Percentiles rank a stretch among this genome's conserved stretches.
Conservation (phyloP, 2,329 filamentous ascomycete genomes). For the Aspergillus fructus region DNA sequence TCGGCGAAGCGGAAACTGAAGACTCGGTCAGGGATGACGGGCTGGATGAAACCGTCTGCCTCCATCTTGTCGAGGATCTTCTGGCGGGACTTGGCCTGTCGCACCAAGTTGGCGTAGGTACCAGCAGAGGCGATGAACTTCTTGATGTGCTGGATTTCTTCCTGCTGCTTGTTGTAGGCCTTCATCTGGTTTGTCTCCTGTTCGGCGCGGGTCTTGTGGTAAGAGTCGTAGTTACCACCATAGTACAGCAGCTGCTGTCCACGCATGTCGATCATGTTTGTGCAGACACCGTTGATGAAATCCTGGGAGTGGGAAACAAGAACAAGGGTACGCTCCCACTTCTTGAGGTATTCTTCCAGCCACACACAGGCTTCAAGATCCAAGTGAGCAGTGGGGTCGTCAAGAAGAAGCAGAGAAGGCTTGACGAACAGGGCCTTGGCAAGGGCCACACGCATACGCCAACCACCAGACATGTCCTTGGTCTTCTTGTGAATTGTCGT, state of each 20-base stretch:
- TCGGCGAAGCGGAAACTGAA: constrained; percentile 99
- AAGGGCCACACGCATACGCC: constrained; percentile 98
- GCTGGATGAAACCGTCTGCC: constrained; percentile 97
- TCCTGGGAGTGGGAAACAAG: constrained; percentile 98
- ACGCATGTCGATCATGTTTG: constrained; percentile 98
- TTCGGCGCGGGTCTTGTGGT: constrained; percentile 90
- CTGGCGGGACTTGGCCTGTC: constrained; percentile 97
- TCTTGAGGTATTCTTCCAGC: constrained; percentile 99
- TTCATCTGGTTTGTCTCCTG: constrained; percentile 99
- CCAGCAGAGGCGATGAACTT: constrained; percentile 99
- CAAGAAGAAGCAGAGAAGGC: constrained; percentile 90
- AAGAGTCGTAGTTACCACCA: constrained; percentile 99
- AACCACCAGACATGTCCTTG: constrained; percentile 99
- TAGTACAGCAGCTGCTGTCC: constrained; percentile 88
- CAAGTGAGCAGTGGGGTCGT: constrained; percentile 98
- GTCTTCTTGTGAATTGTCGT: constrained; percentile 97
- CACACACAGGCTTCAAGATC: constrained; percentile 99
- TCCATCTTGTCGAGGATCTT: constrained; percentile 99
- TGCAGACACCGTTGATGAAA: constrained; percentile 98
- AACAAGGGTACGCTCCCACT: constrained; percentile 96
- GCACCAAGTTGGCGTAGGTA: constrained; percentile 99
- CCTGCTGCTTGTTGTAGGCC: constrained; percentile 98
- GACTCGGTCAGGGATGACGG: constrained; percentile 77
- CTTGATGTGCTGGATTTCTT: constrained; percentile 99
- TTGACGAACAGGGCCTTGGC: constrained; percentile 98